Evolutionary conservation across 2,329 filamentous ascomycete species (phyloP).

Genomic region (Phyllosticta citrichinensis): DNA sequence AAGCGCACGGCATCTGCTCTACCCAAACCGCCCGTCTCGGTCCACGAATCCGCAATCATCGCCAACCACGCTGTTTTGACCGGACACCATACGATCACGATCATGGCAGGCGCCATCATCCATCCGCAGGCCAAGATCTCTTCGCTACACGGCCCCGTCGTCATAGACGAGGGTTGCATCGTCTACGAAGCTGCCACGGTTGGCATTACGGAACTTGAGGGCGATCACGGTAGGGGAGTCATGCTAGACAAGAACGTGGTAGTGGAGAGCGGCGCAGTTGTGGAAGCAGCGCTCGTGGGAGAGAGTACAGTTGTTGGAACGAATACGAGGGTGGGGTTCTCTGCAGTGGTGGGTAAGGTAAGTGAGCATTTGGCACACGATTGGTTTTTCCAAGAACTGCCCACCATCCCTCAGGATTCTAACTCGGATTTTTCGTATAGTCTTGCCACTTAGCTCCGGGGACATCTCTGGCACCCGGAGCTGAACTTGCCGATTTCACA

Average conservation of each 20-base stretch:
- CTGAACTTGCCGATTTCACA: slow-evolving; percentile 35
- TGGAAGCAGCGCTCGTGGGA: slow-evolving; percentile 28
- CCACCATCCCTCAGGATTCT: not conserved
- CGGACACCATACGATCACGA: slow-evolving; percentile 70
- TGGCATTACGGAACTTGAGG: slow-evolving; percentile 18
- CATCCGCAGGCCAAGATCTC: slow-evolving; percentile 62
- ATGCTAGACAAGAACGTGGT: slow-evolving; percentile 33
- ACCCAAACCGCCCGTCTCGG: slow-evolving; percentile 27
- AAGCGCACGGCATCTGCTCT: slow-evolving; percentile 27
- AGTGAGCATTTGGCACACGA: not conserved
- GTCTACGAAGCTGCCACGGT: slow-evolving; percentile 56
- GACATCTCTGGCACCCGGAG: slow-evolving; percentile 25
- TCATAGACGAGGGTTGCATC: slow-evolving; percentile 50
- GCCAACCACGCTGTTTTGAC: slow-evolving; percentile 40
- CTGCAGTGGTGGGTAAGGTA: slow-evolving; percentile 33
- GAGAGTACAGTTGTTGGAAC: slow-evolving; percentile 26
- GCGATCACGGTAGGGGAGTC: slow-evolving; percentile 18
- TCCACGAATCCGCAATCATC: slow-evolving; percentile 39
- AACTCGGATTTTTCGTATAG: slow-evolving; percentile 16
- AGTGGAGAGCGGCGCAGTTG: slow-evolving; percentile 34
- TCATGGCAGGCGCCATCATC: slow-evolving; percentile 69
- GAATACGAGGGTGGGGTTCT: slow-evolving; percentile 23
- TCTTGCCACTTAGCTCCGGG: slow-evolving; percentile 35
- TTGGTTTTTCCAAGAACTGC: not conserved
- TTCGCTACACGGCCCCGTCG: slow-evolving; percentile 32